Base-by-base conservation (phyloP, 2,329 filamentous ascomycete genomes). In the Fusarium sp. region DNA sequence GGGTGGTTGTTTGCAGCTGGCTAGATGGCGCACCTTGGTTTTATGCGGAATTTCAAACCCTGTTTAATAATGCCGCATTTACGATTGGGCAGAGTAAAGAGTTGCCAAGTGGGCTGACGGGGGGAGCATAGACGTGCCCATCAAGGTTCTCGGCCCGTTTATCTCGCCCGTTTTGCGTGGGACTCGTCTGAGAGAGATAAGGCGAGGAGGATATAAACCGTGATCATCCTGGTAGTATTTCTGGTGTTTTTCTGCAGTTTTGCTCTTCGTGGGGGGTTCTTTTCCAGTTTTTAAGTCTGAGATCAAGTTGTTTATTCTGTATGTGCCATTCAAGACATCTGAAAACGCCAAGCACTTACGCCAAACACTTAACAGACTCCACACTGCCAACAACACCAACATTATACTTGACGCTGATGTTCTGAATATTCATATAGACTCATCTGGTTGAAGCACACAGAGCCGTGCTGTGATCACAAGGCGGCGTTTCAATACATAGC, bases 71-170 rank as follows among this genome's bases (percentile, higher is more conserved):
- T 72, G 45, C n/a, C 56, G 6, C 16, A 1, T 6, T 5, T 66
- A 48, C 4, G 45, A 73, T 72, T 72, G 70, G 57, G 10, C n/a
- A 23, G 8, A 39, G 23, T 3, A 18, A 18, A 58, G n/a, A 7
- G 54, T 16, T 58, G 54, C 54, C 32, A 58, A 58, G 56, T 59
- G 56, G 57, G 27, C 34, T 59, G 35, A 59, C 48, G 11, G 27
- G 25, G 48, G 48, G 48, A 32, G 57, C 57, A 43, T n/a, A 32
- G 57, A 59, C 18, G 5, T 11, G 27, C 35, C 70, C 56, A 70
- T 73, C 70, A 73, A 59, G 66, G 66, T 72, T 32, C 45, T 58
- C 54, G 54, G 14, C 34, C 54, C 54, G 54, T 58, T 58, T 32
- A 52, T 52, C 48, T 52, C 48, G 18, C 18, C 48, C 48, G 48